Evolutionary conservation across 345 rosid genomes (phyloP).

Genomic region (Melaleuca alternifolia): DNA sequence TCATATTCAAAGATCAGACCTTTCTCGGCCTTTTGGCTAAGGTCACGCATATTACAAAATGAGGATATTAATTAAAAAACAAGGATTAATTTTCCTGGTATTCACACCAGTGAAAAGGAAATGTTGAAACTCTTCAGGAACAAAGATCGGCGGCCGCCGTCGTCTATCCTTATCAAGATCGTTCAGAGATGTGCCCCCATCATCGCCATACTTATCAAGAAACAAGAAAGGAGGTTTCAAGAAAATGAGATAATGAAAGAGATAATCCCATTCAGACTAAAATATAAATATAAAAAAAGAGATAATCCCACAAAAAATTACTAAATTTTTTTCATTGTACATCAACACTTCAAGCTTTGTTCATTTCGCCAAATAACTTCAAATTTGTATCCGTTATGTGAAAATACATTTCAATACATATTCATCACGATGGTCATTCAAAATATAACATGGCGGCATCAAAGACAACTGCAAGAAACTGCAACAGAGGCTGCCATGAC

Average conservation of each 20-base stretch:
- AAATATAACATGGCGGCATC: fast-evolving
- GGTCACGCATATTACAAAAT: conserved; percentile 13
- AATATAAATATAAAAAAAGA: neutral
- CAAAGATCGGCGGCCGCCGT: neutral
- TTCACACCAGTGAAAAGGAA: neutral
- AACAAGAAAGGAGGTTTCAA: neutral
- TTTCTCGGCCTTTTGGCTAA: conserved; percentile 55
- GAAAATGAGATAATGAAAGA: neutral
- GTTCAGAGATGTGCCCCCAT: neutral
- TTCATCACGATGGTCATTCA: neutral
- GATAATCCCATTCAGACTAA: neutral
- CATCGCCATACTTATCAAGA: neutral
- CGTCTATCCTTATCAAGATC: neutral
- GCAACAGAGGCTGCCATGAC: neutral
- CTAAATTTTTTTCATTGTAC: neutral
- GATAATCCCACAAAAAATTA: neutral
- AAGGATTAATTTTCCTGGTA: neutral
- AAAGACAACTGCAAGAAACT: neutral
- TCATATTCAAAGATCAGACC: neutral
- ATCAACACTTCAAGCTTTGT: neutral
- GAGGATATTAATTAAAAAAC: neutral
- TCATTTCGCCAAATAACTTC: neutral
- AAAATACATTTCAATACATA: too few species aligned
- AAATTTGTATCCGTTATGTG: neutral
- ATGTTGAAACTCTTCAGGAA: neutral